Evolutionary conservation across 2,329 filamentous ascomycete genomes (phyloP).

Genomic region (Macrophomina pseudophaseolina): DNA sequence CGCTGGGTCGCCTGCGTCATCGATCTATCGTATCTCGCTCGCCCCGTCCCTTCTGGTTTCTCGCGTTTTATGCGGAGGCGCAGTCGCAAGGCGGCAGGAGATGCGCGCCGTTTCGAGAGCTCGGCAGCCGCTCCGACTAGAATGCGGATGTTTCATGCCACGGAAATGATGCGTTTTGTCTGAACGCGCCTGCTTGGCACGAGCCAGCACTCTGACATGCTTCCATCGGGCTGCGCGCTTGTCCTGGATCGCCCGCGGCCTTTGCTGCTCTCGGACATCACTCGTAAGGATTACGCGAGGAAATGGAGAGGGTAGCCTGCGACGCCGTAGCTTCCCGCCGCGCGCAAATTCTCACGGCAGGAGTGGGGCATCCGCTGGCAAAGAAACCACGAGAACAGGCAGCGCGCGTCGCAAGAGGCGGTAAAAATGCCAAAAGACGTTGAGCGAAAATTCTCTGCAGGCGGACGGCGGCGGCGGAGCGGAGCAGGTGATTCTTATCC

Average conservation of each 20-base stretch:
- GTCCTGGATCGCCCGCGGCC: constrained; percentile 11
- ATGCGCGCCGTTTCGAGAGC: constrained; percentile 9
- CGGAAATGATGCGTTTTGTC: constrained; percentile 22
- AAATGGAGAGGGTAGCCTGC: constrained; percentile 15
- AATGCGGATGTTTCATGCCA: constrained; percentile 24
- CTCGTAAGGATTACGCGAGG: constrained; percentile 26
- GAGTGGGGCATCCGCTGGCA: constrained; percentile 23
- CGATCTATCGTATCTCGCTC: neutral
- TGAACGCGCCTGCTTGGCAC: constrained; percentile 20
- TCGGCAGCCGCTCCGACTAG: constrained; percentile 16
- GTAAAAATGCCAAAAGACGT: constrained; percentile 15
- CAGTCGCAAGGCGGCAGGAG: constrained; percentile 4
- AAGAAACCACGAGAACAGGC: constrained; percentile 23
- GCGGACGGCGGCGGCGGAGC: constrained; percentile 26
- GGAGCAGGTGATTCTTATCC: constrained; percentile 25
- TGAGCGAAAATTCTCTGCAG: constrained; percentile 27
- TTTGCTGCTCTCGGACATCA: constrained; percentile 17
- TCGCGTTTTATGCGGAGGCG: constrained; percentile 10
- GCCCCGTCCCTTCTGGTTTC: neutral
- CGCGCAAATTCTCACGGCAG: constrained; percentile 21
- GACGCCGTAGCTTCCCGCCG: constrained; percentile 20
- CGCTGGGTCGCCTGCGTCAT: constrained; percentile 8
- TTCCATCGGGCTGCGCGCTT: constrained; percentile 19
- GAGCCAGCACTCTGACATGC: constrained; percentile 19
- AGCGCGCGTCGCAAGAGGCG: constrained; percentile 6